Percentiles rank a stretch among this genome's conserved stretches.
phyloP scores from a whole-genome alignment of 495 filamentous ascomycete genomes.

The Podospora bellae-mahoneyi region DNA sequence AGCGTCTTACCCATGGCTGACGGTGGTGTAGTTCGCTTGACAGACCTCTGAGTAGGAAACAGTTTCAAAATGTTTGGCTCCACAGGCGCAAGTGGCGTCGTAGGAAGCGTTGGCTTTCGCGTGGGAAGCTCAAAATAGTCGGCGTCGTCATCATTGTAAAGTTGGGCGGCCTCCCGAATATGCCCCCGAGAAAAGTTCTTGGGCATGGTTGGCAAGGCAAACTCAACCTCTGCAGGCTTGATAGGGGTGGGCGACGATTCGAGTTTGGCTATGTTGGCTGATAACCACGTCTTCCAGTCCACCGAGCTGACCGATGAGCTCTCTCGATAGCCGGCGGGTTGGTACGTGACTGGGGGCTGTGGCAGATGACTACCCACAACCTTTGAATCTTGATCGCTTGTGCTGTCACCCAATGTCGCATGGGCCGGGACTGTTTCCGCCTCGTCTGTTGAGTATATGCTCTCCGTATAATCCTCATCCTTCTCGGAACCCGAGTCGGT shows the following conservation, averaged over 20 bases:
- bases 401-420: neutral
- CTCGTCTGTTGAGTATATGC: slow-evolving; percentile 42
- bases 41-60: slow-evolving; percentile 16
- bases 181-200: slow-evolving; percentile 42
- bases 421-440: slow-evolving; percentile 8
- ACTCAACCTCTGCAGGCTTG: slow-evolving; percentile 33
- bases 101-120: slow-evolving; percentile 22
- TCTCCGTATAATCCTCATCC: slow-evolving; percentile 38
- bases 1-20: slow-evolving; percentile 11
- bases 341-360: slow-evolving; percentile 23
- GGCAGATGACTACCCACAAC: neutral
- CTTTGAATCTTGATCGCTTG: neutral
- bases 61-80: slow-evolving; percentile 29
- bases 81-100: slow-evolving; percentile 21
- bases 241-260: slow-evolving; percentile 34
- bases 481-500: slow-evolving; percentile 33
- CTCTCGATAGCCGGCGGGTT: slow-evolving; percentile 31
- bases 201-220: slow-evolving; percentile 38
- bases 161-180: slow-evolving; percentile 59
- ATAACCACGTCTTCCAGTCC: slow-evolving; percentile 55
- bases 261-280: slow-evolving; percentile 48
- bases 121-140: slow-evolving; percentile 19
- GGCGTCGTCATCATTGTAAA: slow-evolving; percentile 47
- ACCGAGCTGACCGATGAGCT: slow-evolving; percentile 44
- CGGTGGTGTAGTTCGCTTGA: slow-evolving; percentile 23